Evolutionary conservation across 1,284 basidiomycete species (phyloP).

Genomic region (Cutaneotrichosporon cyanovorans): DNA sequence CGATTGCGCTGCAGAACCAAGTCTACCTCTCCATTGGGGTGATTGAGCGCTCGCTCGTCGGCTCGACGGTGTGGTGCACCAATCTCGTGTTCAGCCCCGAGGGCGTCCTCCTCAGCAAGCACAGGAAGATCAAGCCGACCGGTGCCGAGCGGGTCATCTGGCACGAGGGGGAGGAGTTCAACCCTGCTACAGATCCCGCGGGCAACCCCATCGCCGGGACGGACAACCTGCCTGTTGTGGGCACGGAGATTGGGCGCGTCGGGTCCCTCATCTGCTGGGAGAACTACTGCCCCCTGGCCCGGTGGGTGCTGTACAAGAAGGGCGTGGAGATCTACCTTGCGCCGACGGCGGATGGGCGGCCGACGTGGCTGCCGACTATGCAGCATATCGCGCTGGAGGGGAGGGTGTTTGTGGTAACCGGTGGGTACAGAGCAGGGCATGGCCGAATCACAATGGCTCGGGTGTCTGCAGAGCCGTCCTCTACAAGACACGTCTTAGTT

Average conservation of each 20-base stretch:
- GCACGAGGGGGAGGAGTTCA: slow-evolving; percentile 51
- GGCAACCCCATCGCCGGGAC: slow-evolving; percentile 5
- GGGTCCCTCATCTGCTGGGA: slow-evolving; percentile 68
- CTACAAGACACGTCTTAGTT: no score
- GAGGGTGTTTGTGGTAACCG: slow-evolving; percentile 64
- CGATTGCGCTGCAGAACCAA: slow-evolving; percentile 11
- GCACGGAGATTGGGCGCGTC: slow-evolving; percentile 47
- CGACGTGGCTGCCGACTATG: slow-evolving; percentile 60
- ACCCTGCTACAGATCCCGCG: slow-evolving; percentile 34
- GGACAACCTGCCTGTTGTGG: slow-evolving; percentile 39
- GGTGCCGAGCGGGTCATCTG: slow-evolving; percentile 62
- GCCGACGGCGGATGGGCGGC: slow-evolving; percentile 55
- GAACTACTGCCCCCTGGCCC: slow-evolving; percentile 60
- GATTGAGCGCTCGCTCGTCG: slow-evolving; percentile 56
- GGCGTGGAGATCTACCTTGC: slow-evolving; percentile 44
- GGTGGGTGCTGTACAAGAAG: slow-evolving; percentile 37
- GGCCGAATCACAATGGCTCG: no score
- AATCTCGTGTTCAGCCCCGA: slow-evolving; percentile 57
- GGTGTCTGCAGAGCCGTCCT: no score
- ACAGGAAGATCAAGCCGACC: slow-evolving; percentile 67
- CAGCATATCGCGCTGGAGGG: slow-evolving; percentile 67
- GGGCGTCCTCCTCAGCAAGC: slow-evolving; percentile 56
- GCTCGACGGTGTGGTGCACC: slow-evolving; percentile 63
- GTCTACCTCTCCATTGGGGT: slow-evolving; percentile 57
- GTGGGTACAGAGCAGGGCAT: slow-evolving; percentile 5